These are phyloP conservation scores for Grammothele lineata DNA, from an alignment of 768 basidiomycete species.

Conservation along the genomic window DNA sequence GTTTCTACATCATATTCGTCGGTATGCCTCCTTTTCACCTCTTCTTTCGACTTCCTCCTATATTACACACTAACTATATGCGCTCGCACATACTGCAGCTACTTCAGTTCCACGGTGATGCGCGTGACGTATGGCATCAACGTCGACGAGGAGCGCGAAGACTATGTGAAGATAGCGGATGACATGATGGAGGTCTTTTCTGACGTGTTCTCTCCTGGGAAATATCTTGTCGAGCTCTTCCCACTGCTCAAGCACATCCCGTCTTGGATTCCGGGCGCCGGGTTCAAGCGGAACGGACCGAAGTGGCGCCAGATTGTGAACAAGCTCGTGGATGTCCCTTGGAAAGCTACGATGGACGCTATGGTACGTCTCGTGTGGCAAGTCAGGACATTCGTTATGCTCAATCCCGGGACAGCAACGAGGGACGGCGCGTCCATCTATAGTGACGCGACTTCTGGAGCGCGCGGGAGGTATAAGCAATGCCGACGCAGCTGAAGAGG, in stretches of 20 bases:
- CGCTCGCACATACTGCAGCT: not conserved
- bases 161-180: constrained; percentile 15
- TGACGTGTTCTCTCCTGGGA: constrained; percentile 28
- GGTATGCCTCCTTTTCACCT: not conserved
- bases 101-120: constrained; percentile 14
- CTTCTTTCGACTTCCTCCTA: too few relatives aligned
- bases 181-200: constrained; percentile 11
- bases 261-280: constrained; percentile 25
- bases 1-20: constrained; percentile 2
- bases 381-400: too few relatives aligned
- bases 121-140: constrained; percentile 20
- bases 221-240: constrained; percentile 39
- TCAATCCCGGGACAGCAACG: not conserved
- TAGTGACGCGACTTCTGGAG: constrained; percentile 1
- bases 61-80: not conserved
- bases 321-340: constrained; percentile 19
- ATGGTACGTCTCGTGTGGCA: not conserved
- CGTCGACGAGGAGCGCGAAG: constrained; percentile 12
- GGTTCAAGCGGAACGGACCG: constrained; percentile 20
- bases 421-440: constrained; percentile 2
- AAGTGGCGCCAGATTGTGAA: constrained; percentile 13
- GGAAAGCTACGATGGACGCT: constrained; percentile 12
- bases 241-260: constrained; percentile 21
- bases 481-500: not conserved
- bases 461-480: not conserved